Evolutionary conservation across 177 flowering plant species (phyloP), one percentile per base, ranked within the genome.

Genomic region (Vitis hybrid): DNA sequence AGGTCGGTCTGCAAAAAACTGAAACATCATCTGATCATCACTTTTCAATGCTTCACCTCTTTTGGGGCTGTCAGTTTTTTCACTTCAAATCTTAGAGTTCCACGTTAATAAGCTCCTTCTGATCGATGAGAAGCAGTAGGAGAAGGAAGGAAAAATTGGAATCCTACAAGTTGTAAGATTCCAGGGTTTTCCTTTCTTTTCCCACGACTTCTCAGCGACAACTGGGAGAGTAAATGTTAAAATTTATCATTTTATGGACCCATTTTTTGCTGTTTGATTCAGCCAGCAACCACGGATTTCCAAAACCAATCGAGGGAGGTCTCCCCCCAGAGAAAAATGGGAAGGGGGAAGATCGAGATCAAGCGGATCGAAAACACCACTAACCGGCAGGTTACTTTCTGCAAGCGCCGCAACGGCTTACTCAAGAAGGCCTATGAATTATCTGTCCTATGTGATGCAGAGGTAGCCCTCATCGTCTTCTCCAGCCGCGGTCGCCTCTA

Each of bases 341-440:
- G 89, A 1, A 83, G 95, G 65, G 95, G 95, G 60, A 90, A 90
- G 87, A 88, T 90, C 56, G 92, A 88, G 78, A 90, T 90, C 86
- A 90, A 90, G 79, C 76, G 91, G 85, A 90, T 90, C 81, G 95
- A 90, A 62, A 90, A 87, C 88, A 88, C 92, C 0, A 90, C 95
- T 0, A 90, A 90, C 51, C 87, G 95, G 3, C 95, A 90, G 69
- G 95, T 90, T 19, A 90, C 95, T 46, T 90, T 90, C 79, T 90
- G 95, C 67, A 90, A 90, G 71, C 78, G 95, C 19, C 78, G 95
- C 56, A 90, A 87, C 55, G 95, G 95, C 3, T 74, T 90, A 72
- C 91, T 90, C 16, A 90, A 89, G 67, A 89, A 89, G 72, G 93
- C 93, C 66, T 89, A 89, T 79, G 93, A 89, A 71, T 67, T 89